Conservation (phyloP, 768 basidiomycete species). For the Pholiota microspora region DNA sequence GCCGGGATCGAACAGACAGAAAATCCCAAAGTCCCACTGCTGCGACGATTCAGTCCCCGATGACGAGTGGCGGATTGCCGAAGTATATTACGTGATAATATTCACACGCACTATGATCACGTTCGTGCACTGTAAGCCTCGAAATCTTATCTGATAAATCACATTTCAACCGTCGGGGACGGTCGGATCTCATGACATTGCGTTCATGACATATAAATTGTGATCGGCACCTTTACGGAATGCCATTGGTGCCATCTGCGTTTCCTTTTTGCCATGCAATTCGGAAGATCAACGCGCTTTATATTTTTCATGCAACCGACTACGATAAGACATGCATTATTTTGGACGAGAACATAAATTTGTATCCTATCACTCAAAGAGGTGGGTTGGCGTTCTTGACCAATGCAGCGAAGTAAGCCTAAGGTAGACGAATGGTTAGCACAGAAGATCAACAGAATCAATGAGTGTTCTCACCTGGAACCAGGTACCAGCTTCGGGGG, state of each 20-base stretch:
- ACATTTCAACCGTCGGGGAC: too few species aligned
- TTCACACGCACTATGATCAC: not conserved
- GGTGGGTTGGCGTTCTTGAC: constrained; percentile 53
- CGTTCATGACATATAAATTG: too few species aligned
- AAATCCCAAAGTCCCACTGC: constrained; percentile 8
- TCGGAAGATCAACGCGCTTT: too few species aligned
- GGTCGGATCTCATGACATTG: too few species aligned
- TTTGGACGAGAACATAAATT: not conserved
- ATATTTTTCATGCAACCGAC: not conserved
- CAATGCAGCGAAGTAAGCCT: constrained; percentile 57
- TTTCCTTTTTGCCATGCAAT: too few species aligned
- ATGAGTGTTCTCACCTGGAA: constrained; percentile 41
- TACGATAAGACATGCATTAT: not conserved
- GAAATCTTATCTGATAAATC: too few species aligned
- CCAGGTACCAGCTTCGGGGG: constrained; percentile 66
- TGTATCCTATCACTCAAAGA: constrained; percentile 31
- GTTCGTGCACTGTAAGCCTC: too few species aligned
- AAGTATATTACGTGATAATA: constrained; percentile 1
- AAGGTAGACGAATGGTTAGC: not conserved
- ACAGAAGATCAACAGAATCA: not conserved
- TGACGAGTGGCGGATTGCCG: constrained; percentile 6
- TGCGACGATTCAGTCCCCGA: constrained; percentile 10
- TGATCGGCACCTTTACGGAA: too few species aligned
- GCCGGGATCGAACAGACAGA: constrained; percentile 4
- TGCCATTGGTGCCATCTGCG: too few species aligned